Evolutionary conservation across 495 filamentous ascomycete genomes (phyloP).

Genomic region (Aspergillus mulundensis): DNA sequence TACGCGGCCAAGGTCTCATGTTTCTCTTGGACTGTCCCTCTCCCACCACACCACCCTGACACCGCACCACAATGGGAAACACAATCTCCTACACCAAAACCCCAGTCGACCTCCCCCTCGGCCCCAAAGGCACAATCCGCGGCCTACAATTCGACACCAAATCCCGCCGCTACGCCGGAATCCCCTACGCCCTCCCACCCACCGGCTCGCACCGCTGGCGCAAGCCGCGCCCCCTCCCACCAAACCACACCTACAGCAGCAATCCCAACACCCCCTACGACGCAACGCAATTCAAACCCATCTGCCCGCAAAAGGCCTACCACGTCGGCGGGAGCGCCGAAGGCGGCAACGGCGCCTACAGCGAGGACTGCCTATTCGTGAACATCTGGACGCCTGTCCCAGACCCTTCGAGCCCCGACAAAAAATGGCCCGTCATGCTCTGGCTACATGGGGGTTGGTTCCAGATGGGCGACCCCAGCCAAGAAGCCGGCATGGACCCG

Average conservation of each 20-base stretch:
- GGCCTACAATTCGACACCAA: background rate
- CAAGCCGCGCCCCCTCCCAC: background rate
- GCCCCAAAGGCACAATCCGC: background rate
- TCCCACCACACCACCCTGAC: no score
- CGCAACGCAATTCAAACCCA: background rate
- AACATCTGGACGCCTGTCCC: background rate
- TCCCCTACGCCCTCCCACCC: background rate
- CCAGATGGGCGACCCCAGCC: background rate
- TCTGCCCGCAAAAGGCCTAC: background rate
- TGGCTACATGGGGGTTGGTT: background rate
- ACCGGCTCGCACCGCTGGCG: background rate
- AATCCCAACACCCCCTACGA: background rate
- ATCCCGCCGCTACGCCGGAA: background rate
- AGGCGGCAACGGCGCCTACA: background rate
- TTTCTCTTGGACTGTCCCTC: background rate
- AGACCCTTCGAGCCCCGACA: background rate
- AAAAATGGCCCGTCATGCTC: background rate
- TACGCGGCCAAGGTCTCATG: background rate
- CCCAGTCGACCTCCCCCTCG: background rate
- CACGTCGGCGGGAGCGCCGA: background rate
- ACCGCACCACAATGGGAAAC: background rate
- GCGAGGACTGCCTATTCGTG: background rate
- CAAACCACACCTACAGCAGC: background rate
- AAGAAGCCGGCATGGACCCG: background rate
- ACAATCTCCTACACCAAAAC: background rate